A percentile compares a stretch with the other conserved stretches of the same genome.
These are phyloP conservation scores for Podaxis sp. DNA, from an alignment of 768 basidiomycete species.

Conservation along the genomic window DNA sequence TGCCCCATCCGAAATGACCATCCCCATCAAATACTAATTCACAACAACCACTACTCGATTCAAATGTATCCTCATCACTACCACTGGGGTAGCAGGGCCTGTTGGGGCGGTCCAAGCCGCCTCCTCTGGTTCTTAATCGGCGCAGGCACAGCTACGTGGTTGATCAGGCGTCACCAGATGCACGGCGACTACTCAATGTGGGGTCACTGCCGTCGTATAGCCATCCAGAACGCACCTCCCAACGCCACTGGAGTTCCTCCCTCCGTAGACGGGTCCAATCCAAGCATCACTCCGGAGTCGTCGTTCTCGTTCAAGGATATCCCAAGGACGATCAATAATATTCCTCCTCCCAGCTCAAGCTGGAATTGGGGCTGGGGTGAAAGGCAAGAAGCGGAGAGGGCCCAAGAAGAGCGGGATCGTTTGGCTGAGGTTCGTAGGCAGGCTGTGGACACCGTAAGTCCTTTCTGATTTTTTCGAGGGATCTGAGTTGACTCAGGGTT, in stretches of 20 bases:
- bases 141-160: slow-evolving; percentile 38
- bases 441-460: slow-evolving; percentile 45
- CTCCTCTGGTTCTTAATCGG: slow-evolving; percentile 68
- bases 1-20: background rate
- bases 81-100: slow-evolving; percentile 4
- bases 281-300: background rate
- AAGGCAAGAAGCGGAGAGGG: slow-evolving; percentile 33
- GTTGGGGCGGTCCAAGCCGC: slow-evolving; percentile 43
- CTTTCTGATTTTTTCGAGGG: background rate
- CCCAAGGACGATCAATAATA: slow-evolving; percentile 25
- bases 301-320: slow-evolving; percentile 17
- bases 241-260: slow-evolving; percentile 3
- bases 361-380: slow-evolving; percentile 16
- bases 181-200: slow-evolving; percentile 19
- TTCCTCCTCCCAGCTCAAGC: slow-evolving; percentile 14
- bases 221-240: slow-evolving; percentile 7
- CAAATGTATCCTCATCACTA: slow-evolving; percentile 2
- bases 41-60: background rate
- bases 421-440: slow-evolving; percentile 41
- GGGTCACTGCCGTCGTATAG: slow-evolving; percentile 27
- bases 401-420: slow-evolving; percentile 38
- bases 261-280: slow-evolving; percentile 7
- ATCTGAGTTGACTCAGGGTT: background rate
- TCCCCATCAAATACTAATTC: background rate
- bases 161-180: slow-evolving; percentile 36